Evolutionary conservation across 345 rosid genomes (phyloP), one percentile per base, ranked within the genome.

Genomic region (Boechera retrofracta): DNA sequence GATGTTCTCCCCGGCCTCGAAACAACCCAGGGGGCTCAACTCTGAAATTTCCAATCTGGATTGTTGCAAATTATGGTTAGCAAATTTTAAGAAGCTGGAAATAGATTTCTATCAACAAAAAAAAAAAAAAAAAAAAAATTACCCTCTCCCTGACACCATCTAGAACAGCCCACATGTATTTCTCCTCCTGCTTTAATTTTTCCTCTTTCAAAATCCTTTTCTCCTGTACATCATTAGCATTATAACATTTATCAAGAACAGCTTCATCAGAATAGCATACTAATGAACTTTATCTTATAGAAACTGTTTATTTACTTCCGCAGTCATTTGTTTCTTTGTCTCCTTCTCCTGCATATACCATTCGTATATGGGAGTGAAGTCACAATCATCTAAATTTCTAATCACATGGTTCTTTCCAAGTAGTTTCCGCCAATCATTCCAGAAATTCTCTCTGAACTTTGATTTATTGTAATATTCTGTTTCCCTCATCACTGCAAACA

Each of bases 1-100:
- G 99, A 84, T 96, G 99, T 82, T 96, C 99, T 80, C 99, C 99
- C 13, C 99, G 95, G 64, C 99, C 99, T 79, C 99, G 85, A 82
- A 96, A 96, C 80, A 96, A 85, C 31, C 96, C 99, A 64, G 99
- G 99, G 5, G 99, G 99, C 70, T 96, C 99, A 79, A 91, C 99
- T 85, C 99, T 87, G 86, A 96, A 96, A 85, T 96, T 96, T 55
- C 99, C 99, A 67, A 96, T 97, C 99, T 96, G 86, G 11, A 12
- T 69, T 70, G 52, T 77, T 45, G n/a, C 41, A 70, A 28, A 18
- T 3, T 44, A 11, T 63, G 71, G 60, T 55, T 21, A 45, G 66
- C 18, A 54, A 54, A 63, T 36, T 32, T 18, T 21, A 10, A 54
- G 42, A 70, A 70, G 51, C 33, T 26, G n/a, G 54, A 53, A 12